Base-by-base conservation (phyloP, 2,329 filamentous ascomycete genomes). In the Chaetomium sp. region DNA sequence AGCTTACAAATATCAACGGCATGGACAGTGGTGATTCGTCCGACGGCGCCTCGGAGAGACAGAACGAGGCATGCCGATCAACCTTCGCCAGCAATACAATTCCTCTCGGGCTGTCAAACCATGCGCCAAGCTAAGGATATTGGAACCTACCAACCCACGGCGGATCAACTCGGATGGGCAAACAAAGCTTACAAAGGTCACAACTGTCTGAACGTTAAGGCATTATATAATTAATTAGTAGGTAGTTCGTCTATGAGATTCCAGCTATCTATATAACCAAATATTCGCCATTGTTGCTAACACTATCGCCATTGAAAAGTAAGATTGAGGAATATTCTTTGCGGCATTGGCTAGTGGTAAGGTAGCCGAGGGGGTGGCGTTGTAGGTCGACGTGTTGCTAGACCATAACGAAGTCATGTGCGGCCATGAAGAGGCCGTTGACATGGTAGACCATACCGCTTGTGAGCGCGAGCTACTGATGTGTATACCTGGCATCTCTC, bases 1-100 rank as follows among this genome's bases (percentile, higher is more conserved):
- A 76, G 52, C 60, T 83, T 1, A 71, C 78, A 0, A 68, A 69
- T 38, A 65, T 64, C 1, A 66, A 62, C 0, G 67, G 3, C 1
- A 48, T 41, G 1, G 55, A 59, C 45, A 50, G 48, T 7, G 57
- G 54, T 64, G n/a, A 53, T 41, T 1, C 27, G 19, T 11, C 41
- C 12, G 32, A 32, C 41, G 40, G 19, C 41, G 9, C 32, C 12
- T 37, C 1, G 32, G 32, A n/a, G 49, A 45, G 4, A 27, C 33
- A 37, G 19, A 11, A 34, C 33, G 40, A 52, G 5, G 41, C 35
- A 6, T 47, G 41, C 40, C 49, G 43, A 14, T 37, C 10, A 37
- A 27, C 10, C 5, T 10, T 33, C 6, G 14, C 42, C 7, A 19
- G n/a, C n/a, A n/a, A 37, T 27, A 33, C 53, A 1, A 57, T 61